Evolutionary conservation across 768 basidiomycete species (phyloP).

Genomic region (Tricholoma matsutake): DNA sequence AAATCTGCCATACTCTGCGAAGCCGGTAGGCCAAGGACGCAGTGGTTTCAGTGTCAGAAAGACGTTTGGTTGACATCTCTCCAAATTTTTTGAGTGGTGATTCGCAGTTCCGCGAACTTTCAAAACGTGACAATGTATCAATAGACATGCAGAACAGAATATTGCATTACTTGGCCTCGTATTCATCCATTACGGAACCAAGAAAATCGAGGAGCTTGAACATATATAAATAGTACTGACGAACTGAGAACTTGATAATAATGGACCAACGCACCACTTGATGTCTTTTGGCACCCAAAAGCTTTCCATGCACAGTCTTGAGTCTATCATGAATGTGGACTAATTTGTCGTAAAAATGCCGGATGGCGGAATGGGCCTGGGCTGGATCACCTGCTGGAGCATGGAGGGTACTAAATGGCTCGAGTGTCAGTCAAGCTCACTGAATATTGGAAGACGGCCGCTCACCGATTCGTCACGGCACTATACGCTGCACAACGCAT

Average conservation of each 20-base stretch:
- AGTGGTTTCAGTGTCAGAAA: too few relatives aligned
- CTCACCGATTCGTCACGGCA: constrained; percentile 48
- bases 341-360: constrained; percentile 87
- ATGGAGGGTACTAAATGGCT: constrained; percentile 37
- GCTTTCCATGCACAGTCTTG: constrained; percentile 72
- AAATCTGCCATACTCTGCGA: not conserved
- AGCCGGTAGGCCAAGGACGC: not conserved
- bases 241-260: not conserved
- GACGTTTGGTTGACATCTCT: not conserved
- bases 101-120: not conserved
- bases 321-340: constrained; percentile 68
- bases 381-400: constrained; percentile 46
- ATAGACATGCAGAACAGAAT: not conserved
- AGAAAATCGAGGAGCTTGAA: constrained; percentile 16
- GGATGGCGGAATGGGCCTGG: constrained; percentile 52
- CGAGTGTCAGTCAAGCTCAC: not conserved
- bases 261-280: constrained; percentile 44
- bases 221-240: not conserved
- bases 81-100: not conserved
- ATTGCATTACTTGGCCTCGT: not conserved
- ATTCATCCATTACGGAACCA: constrained; percentile 14
- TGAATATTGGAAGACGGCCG: not conserved
- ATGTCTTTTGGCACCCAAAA: constrained; percentile 70
- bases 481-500: constrained; percentile 71
- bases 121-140: not conserved